Evolutionary conservation across 306 rosid genomes (phyloP).

Genomic region (Citrullus colocynthis): DNA sequence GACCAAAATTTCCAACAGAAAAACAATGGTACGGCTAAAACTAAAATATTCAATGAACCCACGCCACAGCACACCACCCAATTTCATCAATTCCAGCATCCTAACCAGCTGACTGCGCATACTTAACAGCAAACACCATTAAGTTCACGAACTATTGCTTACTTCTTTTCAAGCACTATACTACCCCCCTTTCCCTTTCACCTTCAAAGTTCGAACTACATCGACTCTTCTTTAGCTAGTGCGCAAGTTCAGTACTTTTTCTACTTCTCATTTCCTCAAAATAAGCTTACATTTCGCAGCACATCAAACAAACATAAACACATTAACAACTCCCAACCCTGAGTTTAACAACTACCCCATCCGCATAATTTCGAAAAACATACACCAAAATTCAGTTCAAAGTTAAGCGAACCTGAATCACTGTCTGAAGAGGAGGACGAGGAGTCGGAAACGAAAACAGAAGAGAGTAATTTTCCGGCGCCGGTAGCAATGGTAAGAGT

Average conservation of each 20-base stretch:
- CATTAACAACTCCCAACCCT: background rate
- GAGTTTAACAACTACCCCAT: background rate
- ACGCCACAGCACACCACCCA: background rate
- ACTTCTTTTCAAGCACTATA: background rate
- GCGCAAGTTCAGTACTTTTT: background rate
- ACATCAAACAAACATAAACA: background rate
- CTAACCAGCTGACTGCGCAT: background rate
- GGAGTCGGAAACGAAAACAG: conserved; percentile 45
- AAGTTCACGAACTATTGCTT: background rate
- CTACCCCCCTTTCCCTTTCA: background rate
- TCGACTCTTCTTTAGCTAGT: background rate
- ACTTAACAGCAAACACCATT: background rate
- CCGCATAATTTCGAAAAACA: background rate
- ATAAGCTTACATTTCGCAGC: background rate
- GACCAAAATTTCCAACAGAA: too few relatives aligned
- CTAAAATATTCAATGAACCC: background rate
- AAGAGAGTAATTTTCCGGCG: conserved; percentile 58
- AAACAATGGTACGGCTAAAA: too few relatives aligned
- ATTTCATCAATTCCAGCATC: background rate
- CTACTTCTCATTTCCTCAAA: background rate
- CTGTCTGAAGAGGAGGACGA: conserved; percentile 30
- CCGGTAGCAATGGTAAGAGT: conserved; percentile 52
- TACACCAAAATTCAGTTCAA: background rate
- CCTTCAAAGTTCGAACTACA: background rate
- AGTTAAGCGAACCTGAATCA: conserved; percentile 30